Percentiles rank a stretch among this genome's conserved stretches.
Conservation (phyloP, 495 filamentous ascomycete genomes). For the Neurospora sp. region DNA sequence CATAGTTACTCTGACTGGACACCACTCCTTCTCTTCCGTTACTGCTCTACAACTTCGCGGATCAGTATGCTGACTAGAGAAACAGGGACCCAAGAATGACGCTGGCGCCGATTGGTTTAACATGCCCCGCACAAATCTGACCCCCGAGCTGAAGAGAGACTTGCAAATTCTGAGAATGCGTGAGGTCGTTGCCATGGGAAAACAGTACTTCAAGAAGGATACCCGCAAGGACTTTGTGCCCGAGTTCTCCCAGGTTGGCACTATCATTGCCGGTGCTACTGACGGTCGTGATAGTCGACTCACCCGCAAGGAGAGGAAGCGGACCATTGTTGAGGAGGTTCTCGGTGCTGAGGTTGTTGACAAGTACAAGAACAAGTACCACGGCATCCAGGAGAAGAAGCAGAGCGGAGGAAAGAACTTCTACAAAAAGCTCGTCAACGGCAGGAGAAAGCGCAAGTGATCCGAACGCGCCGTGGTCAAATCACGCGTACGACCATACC, state of each 20-base stretch:
- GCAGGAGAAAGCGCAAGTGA: slow-evolving; percentile 15
- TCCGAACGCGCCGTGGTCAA: slow-evolving; percentile 1
- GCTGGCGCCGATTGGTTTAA: slow-evolving; percentile 72
- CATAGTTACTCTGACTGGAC: slow-evolving; percentile 99
- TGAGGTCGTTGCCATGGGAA: slow-evolving; percentile 68
- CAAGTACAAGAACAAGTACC: slow-evolving; percentile 29
- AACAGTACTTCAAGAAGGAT: slow-evolving; percentile 85
- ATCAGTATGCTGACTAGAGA: slow-evolving; percentile 12
- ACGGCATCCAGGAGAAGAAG: slow-evolving; percentile 24
- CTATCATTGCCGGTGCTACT: slow-evolving; percentile 77
- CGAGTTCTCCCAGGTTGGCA: slow-evolving; percentile 80
- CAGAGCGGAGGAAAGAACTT: slow-evolving; percentile 17
- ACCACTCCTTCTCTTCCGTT: neutral
- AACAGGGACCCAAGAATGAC: slow-evolving; percentile 32
- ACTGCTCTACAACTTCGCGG: slow-evolving; percentile 1
- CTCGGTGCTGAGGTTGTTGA: slow-evolving; percentile 47
- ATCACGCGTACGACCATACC: neutral
- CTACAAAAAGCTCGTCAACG: slow-evolving; percentile 26
- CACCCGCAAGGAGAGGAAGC: slow-evolving; percentile 77
- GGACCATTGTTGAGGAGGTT: slow-evolving; percentile 83
- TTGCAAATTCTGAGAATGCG: slow-evolving; percentile 82
- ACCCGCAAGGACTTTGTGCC: slow-evolving; percentile 52
- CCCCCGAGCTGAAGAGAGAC: slow-evolving; percentile 76
- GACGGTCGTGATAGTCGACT: slow-evolving; percentile 76
- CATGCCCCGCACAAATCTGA: slow-evolving; percentile 72